Evolutionary conservation across 2,329 filamentous ascomycete genomes (phyloP), one percentile per base, ranked within the genome.

Genomic region (Phoma herbarum): DNA sequence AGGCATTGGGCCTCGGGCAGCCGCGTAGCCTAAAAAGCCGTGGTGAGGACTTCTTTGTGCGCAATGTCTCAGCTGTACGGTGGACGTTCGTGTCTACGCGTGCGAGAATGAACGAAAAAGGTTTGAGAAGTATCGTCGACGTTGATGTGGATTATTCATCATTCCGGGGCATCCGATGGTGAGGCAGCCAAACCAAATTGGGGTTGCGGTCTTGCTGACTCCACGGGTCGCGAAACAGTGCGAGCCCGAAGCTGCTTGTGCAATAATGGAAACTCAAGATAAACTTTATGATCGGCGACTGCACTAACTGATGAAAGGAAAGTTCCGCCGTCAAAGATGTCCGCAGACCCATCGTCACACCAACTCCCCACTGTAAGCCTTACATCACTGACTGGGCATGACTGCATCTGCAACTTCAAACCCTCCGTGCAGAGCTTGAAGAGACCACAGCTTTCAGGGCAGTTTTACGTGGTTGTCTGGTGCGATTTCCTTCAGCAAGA

Each of bases 141-240:
- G 33, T 54, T 50, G 41, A 53, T 35, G 39, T 43, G 31, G 35
- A 54, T 54, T 53, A 50, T 35, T 51, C 56, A 59, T 59, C 56
- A 50, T 54, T 39, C 56, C 51, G 50, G 25, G 3, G 41, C 20
- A 25, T 59, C 50, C 56, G 18, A n/a, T 35, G 31, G 16, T 35
- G 16, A 35, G 31, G 31, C 31, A n/a, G 31, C 44, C 44, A 52
- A 44, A 6, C 56, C 18, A n/a, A 14, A 31, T 58, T 20, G 12
- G 51, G 23, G 12, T 16, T 45, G 29, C 39, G 49, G 31, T 33
- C 35, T 28, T 42, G 48, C 48, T 52, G 29, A 52, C 54, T 28
- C 26, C 42, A 28, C 47, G 48, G 54, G 39, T 52, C 48, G 18
- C 55, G 55, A 48, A 44, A 52, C n/a, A 47, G 26, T 31, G 26